A percentile compares a stretch with the other conserved stretches of the same genome.
These are phyloP conservation scores for Graphilbum fragrans DNA, from an alignment of 2,329 filamentous ascomycete genomes.

Conservation along the genomic window DNA sequence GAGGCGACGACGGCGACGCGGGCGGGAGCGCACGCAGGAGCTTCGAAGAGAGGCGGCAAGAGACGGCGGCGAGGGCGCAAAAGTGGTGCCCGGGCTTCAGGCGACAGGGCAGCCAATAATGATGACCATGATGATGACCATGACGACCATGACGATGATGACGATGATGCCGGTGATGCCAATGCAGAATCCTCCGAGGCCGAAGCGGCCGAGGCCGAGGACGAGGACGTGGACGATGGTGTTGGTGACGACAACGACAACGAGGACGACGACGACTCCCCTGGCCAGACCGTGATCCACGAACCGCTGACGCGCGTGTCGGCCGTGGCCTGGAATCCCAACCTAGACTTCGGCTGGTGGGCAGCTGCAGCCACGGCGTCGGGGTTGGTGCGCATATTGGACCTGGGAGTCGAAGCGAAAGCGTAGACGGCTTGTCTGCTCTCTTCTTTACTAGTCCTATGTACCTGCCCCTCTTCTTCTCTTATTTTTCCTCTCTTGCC, in stretches of 20 bases:
- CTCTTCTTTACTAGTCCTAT: neutral
- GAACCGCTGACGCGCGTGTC: slow-evolving; percentile 53
- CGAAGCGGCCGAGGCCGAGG: slow-evolving; percentile 4
- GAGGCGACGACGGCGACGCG: slow-evolving; percentile 30
- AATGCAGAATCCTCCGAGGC: neutral
- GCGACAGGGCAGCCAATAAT: no score
- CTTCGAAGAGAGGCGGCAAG: slow-evolving; percentile 10
- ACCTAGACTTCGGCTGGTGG: slow-evolving; percentile 53
- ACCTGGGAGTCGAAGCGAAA: slow-evolving; percentile 36
- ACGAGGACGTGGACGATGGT: slow-evolving; percentile 15
- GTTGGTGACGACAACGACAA: slow-evolving; percentile 13
- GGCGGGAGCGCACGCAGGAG: slow-evolving; percentile 13
- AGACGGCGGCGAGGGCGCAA: slow-evolving; percentile 13
- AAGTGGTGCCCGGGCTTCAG: no score
- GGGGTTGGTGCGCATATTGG: slow-evolving; percentile 54
- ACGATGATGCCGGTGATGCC: slow-evolving; percentile 11
- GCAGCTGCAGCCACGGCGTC: slow-evolving; percentile 54
- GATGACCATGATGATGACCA: slow-evolving; percentile 5
- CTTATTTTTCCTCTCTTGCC: neutral
- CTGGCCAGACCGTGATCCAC: slow-evolving; percentile 32
- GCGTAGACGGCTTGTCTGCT: no score
- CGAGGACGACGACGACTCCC: slow-evolving; percentile 15
- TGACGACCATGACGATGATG: slow-evolving; percentile 13
- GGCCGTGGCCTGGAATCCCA: slow-evolving; percentile 56
- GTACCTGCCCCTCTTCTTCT: neutral